These are phyloP conservation scores for Pseudogymnoascus sp. DNA, from an alignment of 2,329 filamentous ascomycete genomes.

Conservation along the genomic window DNA sequence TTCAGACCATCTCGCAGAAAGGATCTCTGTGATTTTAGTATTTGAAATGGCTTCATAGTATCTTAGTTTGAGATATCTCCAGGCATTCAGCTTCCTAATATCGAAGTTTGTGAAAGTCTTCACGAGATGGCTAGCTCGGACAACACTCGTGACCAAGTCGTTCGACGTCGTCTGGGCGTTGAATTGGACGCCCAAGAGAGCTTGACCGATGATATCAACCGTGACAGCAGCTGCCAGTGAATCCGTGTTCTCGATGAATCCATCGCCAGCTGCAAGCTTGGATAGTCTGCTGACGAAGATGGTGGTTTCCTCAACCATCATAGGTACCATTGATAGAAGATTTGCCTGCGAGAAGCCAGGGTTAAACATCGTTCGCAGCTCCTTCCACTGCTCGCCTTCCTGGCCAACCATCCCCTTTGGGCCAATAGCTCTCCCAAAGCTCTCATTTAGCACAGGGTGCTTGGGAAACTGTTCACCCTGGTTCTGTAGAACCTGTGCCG, in stretches of 20 bases:
- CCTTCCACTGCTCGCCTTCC: slow-evolving; percentile 15
- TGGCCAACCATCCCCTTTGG: background rate
- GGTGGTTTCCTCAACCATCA: slow-evolving; percentile 13
- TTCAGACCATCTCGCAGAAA: background rate
- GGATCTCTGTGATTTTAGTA: background rate
- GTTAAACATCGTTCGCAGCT: slow-evolving; percentile 15
- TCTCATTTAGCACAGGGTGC: slow-evolving; percentile 4
- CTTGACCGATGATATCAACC: slow-evolving; percentile 14
- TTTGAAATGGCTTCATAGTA: slow-evolving; percentile 9
- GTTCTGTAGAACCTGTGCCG: slow-evolving; percentile 13
- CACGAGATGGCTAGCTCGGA: slow-evolving; percentile 8
- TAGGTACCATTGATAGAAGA: slow-evolving; percentile 12
- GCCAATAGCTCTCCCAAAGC: slow-evolving; percentile 4
- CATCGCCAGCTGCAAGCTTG: background rate
- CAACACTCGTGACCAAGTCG: slow-evolving; percentile 5
- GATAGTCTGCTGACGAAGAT: slow-evolving; percentile 12
- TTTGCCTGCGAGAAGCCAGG: slow-evolving; percentile 15
- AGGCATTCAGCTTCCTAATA: background rate
- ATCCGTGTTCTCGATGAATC: slow-evolving; percentile 2
- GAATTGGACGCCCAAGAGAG: slow-evolving; percentile 11
- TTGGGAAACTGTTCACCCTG: slow-evolving; percentile 9
- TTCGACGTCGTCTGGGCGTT: slow-evolving; percentile 13
- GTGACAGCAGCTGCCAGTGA: slow-evolving; percentile 2
- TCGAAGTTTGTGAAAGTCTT: slow-evolving; percentile 1
- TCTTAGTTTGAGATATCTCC: background rate